Conservation (phyloP, 179 eudicot species). For the Silene vulgaris region DNA sequence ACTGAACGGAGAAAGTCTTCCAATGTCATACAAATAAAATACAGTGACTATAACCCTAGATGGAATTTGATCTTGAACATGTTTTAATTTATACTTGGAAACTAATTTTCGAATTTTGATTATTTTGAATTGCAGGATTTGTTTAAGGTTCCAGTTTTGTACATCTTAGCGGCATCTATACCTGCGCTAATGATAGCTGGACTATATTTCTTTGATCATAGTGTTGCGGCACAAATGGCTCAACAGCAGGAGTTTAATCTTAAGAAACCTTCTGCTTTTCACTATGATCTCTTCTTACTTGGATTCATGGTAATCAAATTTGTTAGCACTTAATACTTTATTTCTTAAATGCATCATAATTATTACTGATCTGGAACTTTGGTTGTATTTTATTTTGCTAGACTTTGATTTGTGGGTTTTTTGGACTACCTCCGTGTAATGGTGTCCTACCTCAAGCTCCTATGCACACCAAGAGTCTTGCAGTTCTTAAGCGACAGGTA, state of each 20-base stretch:
- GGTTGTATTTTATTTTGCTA: conserved; percentile 6
- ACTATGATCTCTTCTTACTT: conserved; percentile 42
- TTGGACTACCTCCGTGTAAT: conserved; percentile 49
- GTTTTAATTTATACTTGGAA: not conserved
- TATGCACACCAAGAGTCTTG: conserved; percentile 54
- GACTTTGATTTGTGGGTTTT: conserved; percentile 47
- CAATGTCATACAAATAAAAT: no score
- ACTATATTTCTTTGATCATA: conserved; percentile 49
- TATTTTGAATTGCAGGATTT: conserved; percentile 28
- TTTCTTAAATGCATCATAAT: not conserved
- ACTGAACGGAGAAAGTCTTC: no score
- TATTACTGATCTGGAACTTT: not conserved
- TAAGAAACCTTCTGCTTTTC: conserved; percentile 46
- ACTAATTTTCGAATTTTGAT: not conserved
- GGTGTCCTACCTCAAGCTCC: conserved; percentile 55
- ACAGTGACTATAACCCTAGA: no score
- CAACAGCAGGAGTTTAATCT: conserved; percentile 50
- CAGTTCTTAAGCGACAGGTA: conserved; percentile 44
- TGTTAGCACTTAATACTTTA: not conserved
- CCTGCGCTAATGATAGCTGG: conserved; percentile 50
- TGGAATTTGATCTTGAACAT: not conserved
- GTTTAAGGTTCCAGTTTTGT: conserved; percentile 31
- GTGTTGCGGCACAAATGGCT: conserved; percentile 50
- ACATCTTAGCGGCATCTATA: conserved; percentile 38
- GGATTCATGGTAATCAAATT: conserved; percentile 34